Conservation (phyloP, 2,329 filamentous ascomycete species). For the Chaetomium sp. region DNA sequence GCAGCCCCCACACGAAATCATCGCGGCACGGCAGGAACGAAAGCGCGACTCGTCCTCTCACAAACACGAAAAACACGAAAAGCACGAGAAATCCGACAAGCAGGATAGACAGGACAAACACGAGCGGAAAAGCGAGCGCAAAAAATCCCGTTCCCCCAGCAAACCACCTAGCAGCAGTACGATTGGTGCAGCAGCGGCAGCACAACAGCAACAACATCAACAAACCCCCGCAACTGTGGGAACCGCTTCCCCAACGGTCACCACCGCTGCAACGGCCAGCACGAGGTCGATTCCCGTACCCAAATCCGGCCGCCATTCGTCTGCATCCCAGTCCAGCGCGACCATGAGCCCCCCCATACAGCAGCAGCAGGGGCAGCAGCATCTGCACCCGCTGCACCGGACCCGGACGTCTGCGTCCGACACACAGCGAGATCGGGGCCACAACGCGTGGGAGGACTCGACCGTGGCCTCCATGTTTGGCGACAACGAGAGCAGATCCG, state of each 20-base stretch:
- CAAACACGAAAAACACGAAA: too few relatives aligned
- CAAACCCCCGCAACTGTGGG: conserved; percentile 43
- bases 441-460: conserved; percentile 33
- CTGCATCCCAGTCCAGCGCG: conserved; percentile 22
- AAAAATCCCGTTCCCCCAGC: too few relatives aligned
- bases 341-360: conserved; percentile 20
- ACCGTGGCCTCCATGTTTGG: conserved; percentile 31
- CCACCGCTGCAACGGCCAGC: conserved; percentile 20
- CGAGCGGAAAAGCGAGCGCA: too few relatives aligned
- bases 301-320: conserved; percentile 26
- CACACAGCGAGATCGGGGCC: conserved; percentile 15
- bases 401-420: conserved; percentile 25
- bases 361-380: conserved; percentile 24
- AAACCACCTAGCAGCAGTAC: too few relatives aligned
- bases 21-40: conserved; percentile 30
- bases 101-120: too few relatives aligned
- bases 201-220: conserved; percentile 30
- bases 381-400: conserved; percentile 25
- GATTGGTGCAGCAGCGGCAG: too few relatives aligned
- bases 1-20: conserved; percentile 27
- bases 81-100: too few relatives aligned
- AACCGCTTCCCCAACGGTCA: too few relatives aligned
- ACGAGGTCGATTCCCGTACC: conserved; percentile 33
- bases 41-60: conserved; percentile 5
- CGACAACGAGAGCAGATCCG: conserved; percentile 22